These are phyloP conservation scores for Wakefieldia striispora DNA, from an alignment of 768 basidiomycete species.

Conservation along the genomic window DNA sequence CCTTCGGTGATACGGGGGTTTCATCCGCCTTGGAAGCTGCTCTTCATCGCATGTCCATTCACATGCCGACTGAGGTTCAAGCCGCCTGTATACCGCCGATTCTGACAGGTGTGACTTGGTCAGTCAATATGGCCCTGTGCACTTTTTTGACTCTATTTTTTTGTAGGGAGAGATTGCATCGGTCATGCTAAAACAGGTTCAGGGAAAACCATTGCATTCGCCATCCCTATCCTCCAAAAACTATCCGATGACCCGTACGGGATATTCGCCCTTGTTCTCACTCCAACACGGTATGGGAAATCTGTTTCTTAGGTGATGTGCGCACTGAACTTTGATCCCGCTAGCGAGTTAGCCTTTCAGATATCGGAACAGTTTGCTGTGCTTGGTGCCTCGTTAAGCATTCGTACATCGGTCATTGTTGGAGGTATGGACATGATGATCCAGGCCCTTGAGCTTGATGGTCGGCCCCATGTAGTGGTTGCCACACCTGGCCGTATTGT, in stretches of 20 bases:
- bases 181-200: constrained; percentile 98
- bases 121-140: not conserved
- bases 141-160: not conserved
- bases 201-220: constrained; percentile 97
- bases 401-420: constrained; percentile 85
- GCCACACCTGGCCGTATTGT: constrained; percentile 96
- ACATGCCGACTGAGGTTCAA: constrained; percentile 83
- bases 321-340: not conserved
- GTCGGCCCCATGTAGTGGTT: constrained; percentile 88
- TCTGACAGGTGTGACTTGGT: constrained; percentile 54
- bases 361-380: constrained; percentile 96
- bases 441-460: constrained; percentile 83
- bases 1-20: constrained; percentile 61
- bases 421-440: constrained; percentile 99
- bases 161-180: constrained; percentile 87
- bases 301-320: not conserved
- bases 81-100: constrained; percentile 87
- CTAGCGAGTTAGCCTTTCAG: constrained; percentile 94
- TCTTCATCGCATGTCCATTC: constrained; percentile 81
- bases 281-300: constrained; percentile 80
- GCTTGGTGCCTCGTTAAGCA: constrained; percentile 75
- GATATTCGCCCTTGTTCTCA: constrained; percentile 89
- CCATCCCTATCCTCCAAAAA: constrained; percentile 88
- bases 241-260: constrained; percentile 90
- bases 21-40: constrained; percentile 59